These are phyloP conservation scores for Peronospora destructor DNA, from an alignment of 352 stramenopile genomes.

Conservation along the genomic window DNA sequence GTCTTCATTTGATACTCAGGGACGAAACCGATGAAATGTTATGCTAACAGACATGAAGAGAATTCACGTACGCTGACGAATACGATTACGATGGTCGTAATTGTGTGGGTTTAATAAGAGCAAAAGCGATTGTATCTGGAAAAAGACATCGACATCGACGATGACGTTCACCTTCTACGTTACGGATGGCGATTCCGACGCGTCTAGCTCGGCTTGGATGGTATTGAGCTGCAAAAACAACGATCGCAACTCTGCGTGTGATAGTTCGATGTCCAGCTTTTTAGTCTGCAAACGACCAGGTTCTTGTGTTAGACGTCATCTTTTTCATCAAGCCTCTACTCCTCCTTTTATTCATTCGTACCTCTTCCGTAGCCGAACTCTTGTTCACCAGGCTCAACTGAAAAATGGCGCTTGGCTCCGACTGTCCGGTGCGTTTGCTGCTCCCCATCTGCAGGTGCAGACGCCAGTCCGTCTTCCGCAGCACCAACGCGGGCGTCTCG, in stretches of 20 bases:
- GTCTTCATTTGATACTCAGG: background rate
- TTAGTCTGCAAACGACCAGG: slow-evolving; percentile 26
- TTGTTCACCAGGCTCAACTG: slow-evolving; percentile 34
- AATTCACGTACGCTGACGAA: background rate
- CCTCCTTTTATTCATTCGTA: background rate
- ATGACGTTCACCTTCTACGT: slow-evolving; percentile 8
- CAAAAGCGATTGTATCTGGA: background rate
- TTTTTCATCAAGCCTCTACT: background rate
- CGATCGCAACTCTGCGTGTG: slow-evolving; percentile 40
- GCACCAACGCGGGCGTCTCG: slow-evolving; percentile 14
- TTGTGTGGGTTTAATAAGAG: too few relatives aligned
- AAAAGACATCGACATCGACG: background rate
- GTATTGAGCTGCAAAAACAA: slow-evolving; percentile 63
- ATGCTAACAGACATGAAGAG: background rate
- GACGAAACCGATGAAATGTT: background rate
- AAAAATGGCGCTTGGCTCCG: slow-evolving; percentile 45
- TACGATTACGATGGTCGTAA: too few relatives aligned
- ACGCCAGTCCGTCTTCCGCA: slow-evolving; percentile 43
- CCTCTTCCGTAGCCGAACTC: slow-evolving; percentile 9
- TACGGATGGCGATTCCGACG: slow-evolving; percentile 5
- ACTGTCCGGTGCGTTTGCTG: slow-evolving; percentile 31
- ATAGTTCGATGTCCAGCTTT: slow-evolving; percentile 50
- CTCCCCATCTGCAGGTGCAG: slow-evolving; percentile 53
- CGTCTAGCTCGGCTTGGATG: slow-evolving; percentile 47
- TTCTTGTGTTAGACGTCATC: background rate